Evolutionary conservation across 768 basidiomycete genomes (phyloP).

Genomic region (Phaffia australis): DNA sequence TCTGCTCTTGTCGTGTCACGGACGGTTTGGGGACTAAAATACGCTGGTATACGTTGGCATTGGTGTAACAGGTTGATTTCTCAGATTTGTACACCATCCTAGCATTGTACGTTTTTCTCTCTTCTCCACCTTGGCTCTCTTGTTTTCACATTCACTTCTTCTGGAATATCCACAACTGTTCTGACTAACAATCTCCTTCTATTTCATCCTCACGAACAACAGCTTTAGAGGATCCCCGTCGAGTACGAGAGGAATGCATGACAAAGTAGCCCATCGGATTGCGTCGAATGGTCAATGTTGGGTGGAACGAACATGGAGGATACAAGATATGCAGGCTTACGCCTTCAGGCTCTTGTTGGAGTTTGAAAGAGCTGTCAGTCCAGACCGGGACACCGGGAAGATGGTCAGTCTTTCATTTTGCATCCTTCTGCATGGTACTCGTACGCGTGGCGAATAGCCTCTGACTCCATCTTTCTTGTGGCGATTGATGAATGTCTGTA

Average conservation of each 20-base stretch:
- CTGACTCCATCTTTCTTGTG: background rate
- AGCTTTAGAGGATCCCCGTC: constrained; percentile 39
- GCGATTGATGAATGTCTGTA: background rate
- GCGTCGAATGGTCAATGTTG: constrained; percentile 40
- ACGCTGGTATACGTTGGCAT: background rate
- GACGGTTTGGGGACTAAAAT: background rate
- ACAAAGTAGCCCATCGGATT: constrained; percentile 38
- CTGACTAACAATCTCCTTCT: no score
- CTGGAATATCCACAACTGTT: no score
- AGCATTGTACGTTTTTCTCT: constrained; percentile 35
- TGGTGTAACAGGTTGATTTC: constrained; percentile 34
- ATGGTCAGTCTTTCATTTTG: constrained; percentile 33
- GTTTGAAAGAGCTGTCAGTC: constrained; percentile 31
- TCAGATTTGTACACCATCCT: constrained; percentile 39
- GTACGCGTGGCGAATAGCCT: background rate
- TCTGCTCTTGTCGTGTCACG: background rate
- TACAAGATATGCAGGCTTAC: constrained; percentile 36
- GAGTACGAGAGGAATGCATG: constrained; percentile 34
- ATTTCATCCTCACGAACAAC: background rate
- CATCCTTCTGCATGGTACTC: background rate
- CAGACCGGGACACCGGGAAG: constrained; percentile 38
- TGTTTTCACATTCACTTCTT: background rate
- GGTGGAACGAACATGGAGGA: constrained; percentile 34
- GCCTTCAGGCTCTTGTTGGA: constrained; percentile 40
- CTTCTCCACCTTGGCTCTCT: background rate